Evolutionary conservation across 495 filamentous ascomycete species (phyloP).

Genomic region (Aspergillus sparsus): DNA sequence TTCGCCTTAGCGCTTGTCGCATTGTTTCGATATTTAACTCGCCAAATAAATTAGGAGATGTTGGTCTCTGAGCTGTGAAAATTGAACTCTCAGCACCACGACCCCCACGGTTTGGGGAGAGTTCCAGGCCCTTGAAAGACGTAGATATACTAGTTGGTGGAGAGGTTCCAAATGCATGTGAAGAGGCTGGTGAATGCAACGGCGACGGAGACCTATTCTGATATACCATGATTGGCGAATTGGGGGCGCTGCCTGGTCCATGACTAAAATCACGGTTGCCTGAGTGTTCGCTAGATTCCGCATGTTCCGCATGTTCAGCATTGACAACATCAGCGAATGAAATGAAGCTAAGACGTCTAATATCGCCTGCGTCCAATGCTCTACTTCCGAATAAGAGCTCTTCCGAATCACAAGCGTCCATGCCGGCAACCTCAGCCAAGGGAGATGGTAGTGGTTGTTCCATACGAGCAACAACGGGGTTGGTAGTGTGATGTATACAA

Average conservation of each 20-base stretch:
- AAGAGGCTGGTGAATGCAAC: slow-evolving; percentile 14
- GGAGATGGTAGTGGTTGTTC: background rate
- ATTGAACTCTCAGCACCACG: slow-evolving; percentile 16
- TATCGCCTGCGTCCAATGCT: slow-evolving; percentile 4
- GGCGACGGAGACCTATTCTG: slow-evolving; percentile 15
- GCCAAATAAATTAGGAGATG: slow-evolving; percentile 13
- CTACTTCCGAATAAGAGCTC: background rate
- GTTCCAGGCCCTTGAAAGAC: slow-evolving; percentile 15
- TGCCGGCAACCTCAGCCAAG: background rate
- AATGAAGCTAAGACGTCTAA: slow-evolving; percentile 17
- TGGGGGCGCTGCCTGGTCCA: background rate
- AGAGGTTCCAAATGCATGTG: slow-evolving; percentile 16
- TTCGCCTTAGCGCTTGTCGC: slow-evolving; percentile 17
- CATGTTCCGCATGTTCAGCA: slow-evolving; percentile 20
- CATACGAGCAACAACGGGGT: background rate
- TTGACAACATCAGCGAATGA: slow-evolving; percentile 21
- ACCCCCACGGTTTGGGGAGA: slow-evolving; percentile 10
- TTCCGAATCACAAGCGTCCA: slow-evolving; percentile 8
- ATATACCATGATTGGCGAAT: background rate
- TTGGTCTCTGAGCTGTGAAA: slow-evolving; percentile 6
- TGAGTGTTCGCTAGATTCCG: slow-evolving; percentile 10
- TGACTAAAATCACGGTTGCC: background rate
- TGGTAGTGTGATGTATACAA: slow-evolving; percentile 13
- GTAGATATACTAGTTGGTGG: slow-evolving; percentile 20
- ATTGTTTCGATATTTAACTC: slow-evolving; percentile 19